Evolutionary conservation across 176 grass and related monocot species (phyloP).

Genomic region (Bromus sterilis): DNA sequence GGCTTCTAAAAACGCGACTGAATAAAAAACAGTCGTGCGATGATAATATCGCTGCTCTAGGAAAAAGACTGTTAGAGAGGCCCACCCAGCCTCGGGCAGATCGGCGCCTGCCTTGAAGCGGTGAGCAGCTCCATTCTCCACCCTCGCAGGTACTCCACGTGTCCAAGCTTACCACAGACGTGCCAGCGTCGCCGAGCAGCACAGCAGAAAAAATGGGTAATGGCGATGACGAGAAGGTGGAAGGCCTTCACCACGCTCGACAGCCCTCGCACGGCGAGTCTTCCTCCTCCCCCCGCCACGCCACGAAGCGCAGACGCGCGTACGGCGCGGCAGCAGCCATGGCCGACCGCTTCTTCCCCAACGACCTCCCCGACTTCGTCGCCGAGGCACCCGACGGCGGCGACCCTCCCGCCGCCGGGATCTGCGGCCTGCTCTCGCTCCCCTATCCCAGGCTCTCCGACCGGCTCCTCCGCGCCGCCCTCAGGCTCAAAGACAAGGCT

Average conservation of each 20-base stretch:
- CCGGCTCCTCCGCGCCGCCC: constrained; percentile 38
- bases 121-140: not conserved
- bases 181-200: not conserved
- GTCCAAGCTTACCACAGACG: constrained; percentile 15
- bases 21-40: too few species aligned
- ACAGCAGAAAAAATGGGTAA: constrained; percentile 3
- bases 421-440: constrained; percentile 52
- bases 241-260: not conserved
- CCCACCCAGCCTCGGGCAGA: too few species aligned
- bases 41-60: too few species aligned
- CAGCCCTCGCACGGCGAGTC: not conserved
- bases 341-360: constrained; percentile 78
- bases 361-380: constrained; percentile 75
- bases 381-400: constrained; percentile 38
- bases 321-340: constrained; percentile 26
- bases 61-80: too few species aligned
- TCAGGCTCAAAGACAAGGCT: constrained; percentile 78
- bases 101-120: not conserved
- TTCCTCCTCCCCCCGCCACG: not conserved
- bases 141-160: constrained; percentile 14
- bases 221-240: not conserved
- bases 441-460: constrained; percentile 50
- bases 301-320: constrained; percentile 29
- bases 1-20: too few species aligned
- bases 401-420: constrained; percentile 10